Percentiles rank a stretch among this genome's conserved stretches.
These are phyloP conservation scores for Neotropicomus parvogracilis DNA, from an alignment of 1,284 basidiomycete genomes.

Conservation along the genomic window DNA sequence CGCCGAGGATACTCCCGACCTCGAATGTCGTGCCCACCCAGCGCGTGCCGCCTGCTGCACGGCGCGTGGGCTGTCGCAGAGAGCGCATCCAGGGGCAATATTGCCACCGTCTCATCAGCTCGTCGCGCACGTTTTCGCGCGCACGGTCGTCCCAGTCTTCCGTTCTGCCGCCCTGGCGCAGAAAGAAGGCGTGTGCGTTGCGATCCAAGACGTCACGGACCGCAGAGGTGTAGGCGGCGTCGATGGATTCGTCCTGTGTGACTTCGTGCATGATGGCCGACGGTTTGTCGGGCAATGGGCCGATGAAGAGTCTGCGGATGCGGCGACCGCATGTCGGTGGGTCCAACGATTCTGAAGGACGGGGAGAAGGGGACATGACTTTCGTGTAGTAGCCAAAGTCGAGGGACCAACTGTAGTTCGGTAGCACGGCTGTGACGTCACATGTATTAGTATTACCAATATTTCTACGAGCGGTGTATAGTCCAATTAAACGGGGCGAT, in stretches of 20 bases:
- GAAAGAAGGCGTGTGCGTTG: conserved; percentile 61
- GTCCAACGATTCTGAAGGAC: background rate
- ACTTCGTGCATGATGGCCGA: conserved; percentile 30
- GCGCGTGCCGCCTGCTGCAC: conserved; percentile 31
- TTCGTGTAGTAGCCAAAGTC: background rate
- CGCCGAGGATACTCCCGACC: conserved; percentile 49
- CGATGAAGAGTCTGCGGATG: conserved; percentile 51
- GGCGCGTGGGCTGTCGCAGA: conserved; percentile 35
- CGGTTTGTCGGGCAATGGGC: conserved; percentile 61
- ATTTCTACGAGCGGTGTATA: conserved; percentile 18
- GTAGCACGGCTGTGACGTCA: conserved; percentile 25
- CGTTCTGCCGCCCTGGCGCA: conserved; percentile 54
- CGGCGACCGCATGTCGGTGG: conserved; percentile 7
- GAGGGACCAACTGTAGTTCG: conserved; percentile 1
- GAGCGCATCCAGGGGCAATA: conserved; percentile 62
- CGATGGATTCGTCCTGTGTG: conserved; percentile 26
- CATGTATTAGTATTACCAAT: background rate
- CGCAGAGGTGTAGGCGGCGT: conserved; percentile 33
- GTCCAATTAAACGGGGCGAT: conserved; percentile 16
- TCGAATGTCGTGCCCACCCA: conserved; percentile 78
- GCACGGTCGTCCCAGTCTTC: conserved; percentile 64
- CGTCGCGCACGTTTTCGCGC: conserved; percentile 48
- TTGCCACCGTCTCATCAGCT: conserved; percentile 60
- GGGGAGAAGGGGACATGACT: conserved; percentile 6
- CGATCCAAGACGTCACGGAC: conserved; percentile 43